These are phyloP conservation scores for Ailanthus altissimus DNA, from an alignment of 345 rosid species.

Conservation along the genomic window DNA sequence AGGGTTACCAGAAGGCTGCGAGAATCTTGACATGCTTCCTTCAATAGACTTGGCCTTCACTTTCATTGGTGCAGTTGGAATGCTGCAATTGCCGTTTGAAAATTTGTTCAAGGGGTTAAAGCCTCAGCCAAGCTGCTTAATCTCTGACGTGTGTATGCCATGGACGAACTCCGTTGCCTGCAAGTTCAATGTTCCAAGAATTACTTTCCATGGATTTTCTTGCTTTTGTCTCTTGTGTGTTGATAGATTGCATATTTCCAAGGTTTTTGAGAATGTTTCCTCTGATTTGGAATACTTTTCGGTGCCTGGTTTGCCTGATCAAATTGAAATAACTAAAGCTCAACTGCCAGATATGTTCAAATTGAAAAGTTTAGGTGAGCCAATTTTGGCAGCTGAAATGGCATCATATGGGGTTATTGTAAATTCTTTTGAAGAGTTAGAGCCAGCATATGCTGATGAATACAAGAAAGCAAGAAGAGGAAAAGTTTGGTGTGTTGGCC, in stretches of 20 bases:
- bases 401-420: constrained; percentile 1
- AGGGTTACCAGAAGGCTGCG: not conserved
- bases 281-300: not conserved
- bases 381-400: not conserved
- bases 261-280: not conserved
- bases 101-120: not conserved
- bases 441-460: not conserved
- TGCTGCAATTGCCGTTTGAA: not conserved
- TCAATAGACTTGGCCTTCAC: not conserved
- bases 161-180: not conserved
- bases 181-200: constrained; percentile 1
- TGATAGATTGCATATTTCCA: not conserved
- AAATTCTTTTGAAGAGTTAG: not conserved
- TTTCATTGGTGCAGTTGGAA: not conserved
- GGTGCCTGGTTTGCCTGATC: not conserved
- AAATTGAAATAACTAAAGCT: not conserved
- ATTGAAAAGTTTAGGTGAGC: not conserved
- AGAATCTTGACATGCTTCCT: not conserved
- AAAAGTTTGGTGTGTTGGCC: constrained; percentile 5
- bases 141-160: not conserved
- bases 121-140: not conserved
- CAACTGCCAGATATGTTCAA: not conserved
- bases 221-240: not conserved
- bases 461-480: not conserved
- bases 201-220: not conserved